Evolutionary conservation across 306 rosid species (phyloP).

Genomic region (Castanea crenata): DNA sequence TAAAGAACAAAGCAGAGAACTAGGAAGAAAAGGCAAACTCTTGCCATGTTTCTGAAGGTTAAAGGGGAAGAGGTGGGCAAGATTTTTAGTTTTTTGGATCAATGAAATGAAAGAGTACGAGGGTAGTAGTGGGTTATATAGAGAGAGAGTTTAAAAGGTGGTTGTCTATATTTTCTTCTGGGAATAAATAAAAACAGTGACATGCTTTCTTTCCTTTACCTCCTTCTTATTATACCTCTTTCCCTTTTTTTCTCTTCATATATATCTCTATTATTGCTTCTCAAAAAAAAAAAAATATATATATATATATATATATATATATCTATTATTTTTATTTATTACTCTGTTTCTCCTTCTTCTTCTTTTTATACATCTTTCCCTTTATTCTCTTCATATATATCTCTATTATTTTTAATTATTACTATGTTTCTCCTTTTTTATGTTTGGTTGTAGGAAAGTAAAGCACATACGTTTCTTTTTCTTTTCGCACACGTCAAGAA

Average conservation of each 20-base stretch:
- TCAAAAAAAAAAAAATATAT: no score
- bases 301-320: no score
- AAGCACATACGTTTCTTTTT: not conserved
- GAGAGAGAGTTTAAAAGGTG: not conserved
- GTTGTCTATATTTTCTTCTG: not conserved
- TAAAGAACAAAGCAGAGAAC: slow-evolving; percentile 27
- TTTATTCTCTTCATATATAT: not conserved
- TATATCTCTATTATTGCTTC: not conserved
- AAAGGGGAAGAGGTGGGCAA: not conserved
- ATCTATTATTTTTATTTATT: not conserved
- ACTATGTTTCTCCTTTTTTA: not conserved
- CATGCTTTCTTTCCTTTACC: slow-evolving; percentile 1
- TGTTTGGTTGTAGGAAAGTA: no score
- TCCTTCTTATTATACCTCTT: not conserved
- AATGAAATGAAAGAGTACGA: not conserved
- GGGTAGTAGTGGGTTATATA: slow-evolving; percentile 14
- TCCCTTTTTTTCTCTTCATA: not conserved
- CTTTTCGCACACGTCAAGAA: not conserved
- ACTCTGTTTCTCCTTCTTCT: not conserved
- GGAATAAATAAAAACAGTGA: slow-evolving; percentile 7
- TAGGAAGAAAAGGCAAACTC: slow-evolving; percentile 24
- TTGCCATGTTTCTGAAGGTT: slow-evolving; percentile 37
- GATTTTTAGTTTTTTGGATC: not conserved
- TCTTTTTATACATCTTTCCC: not conserved
- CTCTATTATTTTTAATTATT: not conserved